These are phyloP conservation scores for Nymphaea thermarum DNA, from an alignment of 164 flowering plant species.

Conservation along the genomic window DNA sequence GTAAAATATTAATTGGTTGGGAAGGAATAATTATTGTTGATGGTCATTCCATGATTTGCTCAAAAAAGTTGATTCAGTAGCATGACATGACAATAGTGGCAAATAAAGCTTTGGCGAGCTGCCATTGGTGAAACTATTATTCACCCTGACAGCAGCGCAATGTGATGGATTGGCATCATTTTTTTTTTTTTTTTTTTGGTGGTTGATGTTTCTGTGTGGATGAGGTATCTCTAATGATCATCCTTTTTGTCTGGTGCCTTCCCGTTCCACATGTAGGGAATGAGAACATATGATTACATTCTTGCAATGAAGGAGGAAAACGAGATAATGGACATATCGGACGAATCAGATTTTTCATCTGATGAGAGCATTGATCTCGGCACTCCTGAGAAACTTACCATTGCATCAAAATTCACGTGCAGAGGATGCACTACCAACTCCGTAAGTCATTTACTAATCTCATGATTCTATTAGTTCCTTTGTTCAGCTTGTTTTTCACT, in stretches of 20 bases:
- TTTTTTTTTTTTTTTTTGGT: not conserved
- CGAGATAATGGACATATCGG: slow-evolving; percentile 37
- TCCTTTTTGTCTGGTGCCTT: not conserved
- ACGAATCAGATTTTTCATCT: slow-evolving; percentile 66
- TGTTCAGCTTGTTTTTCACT: not conserved
- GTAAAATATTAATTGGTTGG: slow-evolving; percentile 18
- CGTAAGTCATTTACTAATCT: not conserved
- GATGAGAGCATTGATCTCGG: slow-evolving; percentile 58
- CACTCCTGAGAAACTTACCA: slow-evolving; percentile 44
- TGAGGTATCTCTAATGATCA: too few species aligned
- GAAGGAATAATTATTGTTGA: not conserved
- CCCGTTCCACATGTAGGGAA: slow-evolving; percentile 43
- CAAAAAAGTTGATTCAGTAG: too few species aligned
- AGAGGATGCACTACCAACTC: slow-evolving; percentile 10
- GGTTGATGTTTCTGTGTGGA: not conserved
- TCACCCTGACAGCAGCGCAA: not conserved
- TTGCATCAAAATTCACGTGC: slow-evolving; percentile 40
- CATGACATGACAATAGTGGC: too few species aligned
- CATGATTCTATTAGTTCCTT: not conserved
- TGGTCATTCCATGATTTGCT: not conserved
- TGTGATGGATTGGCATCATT: not conserved
- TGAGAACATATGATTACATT: slow-evolving; percentile 91
- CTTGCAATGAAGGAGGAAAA: slow-evolving; percentile 84
- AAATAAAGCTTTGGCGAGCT: too few species aligned
- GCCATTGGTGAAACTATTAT: too few species aligned